Percentiles rank a stretch among this genome's conserved stretches.
These are phyloP conservation scores for Suillus paluster DNA, from an alignment of 768 basidiomycete species.

Conservation along the genomic window DNA sequence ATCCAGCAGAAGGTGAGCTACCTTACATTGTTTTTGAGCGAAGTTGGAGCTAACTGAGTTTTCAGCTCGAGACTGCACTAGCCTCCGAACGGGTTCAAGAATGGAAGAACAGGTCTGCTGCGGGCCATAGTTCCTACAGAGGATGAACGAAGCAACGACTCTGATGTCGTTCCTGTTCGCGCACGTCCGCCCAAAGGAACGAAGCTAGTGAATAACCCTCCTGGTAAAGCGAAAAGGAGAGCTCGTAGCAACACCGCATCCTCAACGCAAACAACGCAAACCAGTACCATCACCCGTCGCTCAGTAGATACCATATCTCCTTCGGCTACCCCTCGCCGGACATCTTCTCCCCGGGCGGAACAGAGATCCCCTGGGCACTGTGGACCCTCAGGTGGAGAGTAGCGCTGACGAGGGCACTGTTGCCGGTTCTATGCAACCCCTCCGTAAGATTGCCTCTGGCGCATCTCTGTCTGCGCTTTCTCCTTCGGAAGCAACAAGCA, in stretches of 20 bases:
- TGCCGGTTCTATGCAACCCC: constrained; percentile 28
- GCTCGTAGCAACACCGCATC: constrained; percentile 67
- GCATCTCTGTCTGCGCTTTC: constrained; percentile 32
- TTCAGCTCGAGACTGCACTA: constrained; percentile 76
- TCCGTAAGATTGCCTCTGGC: constrained; percentile 41
- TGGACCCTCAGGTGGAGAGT: constrained; percentile 39
- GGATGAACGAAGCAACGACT: constrained; percentile 63
- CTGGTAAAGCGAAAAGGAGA: constrained; percentile 45
- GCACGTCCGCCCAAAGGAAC: constrained; percentile 44
- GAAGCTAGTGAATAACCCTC: constrained; percentile 37
- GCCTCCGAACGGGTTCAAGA: constrained; percentile 54
- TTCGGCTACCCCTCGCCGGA: constrained; percentile 29
- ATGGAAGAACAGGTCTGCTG: constrained; percentile 34
- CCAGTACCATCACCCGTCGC: constrained; percentile 33
- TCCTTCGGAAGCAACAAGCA: constrained; percentile 21
- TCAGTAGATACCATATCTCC: constrained; percentile 28
- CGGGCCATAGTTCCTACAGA: constrained; percentile 31
- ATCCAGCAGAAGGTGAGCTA: constrained; percentile 86
- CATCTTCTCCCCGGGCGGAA: constrained; percentile 33
- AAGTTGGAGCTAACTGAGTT: constrained; percentile 10
- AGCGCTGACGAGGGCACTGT: constrained; percentile 17
- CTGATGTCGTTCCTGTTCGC: constrained; percentile 48
- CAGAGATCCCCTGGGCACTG: constrained; percentile 45
- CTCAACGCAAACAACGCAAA: constrained; percentile 63
- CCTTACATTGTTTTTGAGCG: background rate